Evolutionary conservation across 371 early-diverging fungal species (phyloP).

Genomic region (Circinella umbellata): DNA sequence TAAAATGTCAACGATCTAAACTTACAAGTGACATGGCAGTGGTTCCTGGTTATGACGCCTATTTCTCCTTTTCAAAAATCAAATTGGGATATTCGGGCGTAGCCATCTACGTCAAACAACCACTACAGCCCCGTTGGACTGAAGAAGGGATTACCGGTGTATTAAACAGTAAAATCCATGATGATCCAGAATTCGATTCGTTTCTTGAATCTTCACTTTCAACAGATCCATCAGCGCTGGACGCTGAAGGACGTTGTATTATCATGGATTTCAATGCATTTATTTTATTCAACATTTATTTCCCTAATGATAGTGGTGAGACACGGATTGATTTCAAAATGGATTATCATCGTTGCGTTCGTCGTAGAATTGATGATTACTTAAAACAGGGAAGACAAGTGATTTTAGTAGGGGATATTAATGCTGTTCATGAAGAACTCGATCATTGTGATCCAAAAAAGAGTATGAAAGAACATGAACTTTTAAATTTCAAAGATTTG

Average conservation of each 20-base stretch:
- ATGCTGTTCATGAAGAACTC: constrained; percentile 73
- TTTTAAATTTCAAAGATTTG: constrained; percentile 67
- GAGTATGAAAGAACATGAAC: constrained; percentile 57
- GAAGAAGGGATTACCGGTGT: constrained; percentile 74
- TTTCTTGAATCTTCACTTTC: constrained; percentile 26
- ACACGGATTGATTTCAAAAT: constrained; percentile 67
- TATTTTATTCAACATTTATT: constrained; percentile 83
- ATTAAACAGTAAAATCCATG: constrained; percentile 19
- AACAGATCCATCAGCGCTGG: constrained; percentile 57
- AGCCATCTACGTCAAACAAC: constrained; percentile 69
- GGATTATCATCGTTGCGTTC: constrained; percentile 65
- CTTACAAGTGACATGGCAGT: constrained; percentile 66
- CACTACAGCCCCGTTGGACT: constrained; percentile 49
- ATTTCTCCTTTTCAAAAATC: constrained; percentile 67
- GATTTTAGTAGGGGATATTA: constrained; percentile 82
- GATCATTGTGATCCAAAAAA: constrained; percentile 84
- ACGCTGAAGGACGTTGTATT: constrained; percentile 80
- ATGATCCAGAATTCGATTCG: constrained; percentile 8
- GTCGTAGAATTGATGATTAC: constrained; percentile 54
- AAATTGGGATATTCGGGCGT: constrained; percentile 81
- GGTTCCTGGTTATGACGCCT: constrained; percentile 78
- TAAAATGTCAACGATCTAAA: constrained; percentile 68
- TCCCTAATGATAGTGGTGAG: constrained; percentile 71
- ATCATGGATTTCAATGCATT: constrained; percentile 83
- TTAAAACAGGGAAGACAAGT: constrained; percentile 65